Percentiles rank a stretch among this genome's conserved stretches.
phyloP scores from a whole-genome alignment of 2,329 filamentous ascomycete genomes.

The Sporothrix humicola region DNA sequence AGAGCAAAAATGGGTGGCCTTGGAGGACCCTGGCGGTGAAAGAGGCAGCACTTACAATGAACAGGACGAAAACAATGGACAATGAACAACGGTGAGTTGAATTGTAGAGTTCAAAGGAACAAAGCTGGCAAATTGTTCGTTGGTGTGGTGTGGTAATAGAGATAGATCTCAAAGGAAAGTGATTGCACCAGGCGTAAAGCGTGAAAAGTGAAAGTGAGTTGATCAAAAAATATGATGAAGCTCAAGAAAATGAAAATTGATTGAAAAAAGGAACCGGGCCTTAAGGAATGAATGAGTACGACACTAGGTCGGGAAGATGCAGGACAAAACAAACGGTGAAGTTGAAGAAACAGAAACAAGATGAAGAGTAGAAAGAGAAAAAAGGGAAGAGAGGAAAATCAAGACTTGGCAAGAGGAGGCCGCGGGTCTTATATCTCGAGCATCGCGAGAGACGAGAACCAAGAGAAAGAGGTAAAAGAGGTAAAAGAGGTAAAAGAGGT shows the following conservation, averaged over 20 bases:
- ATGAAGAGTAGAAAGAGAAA: conserved; percentile 25
- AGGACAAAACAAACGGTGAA: conserved; percentile 25
- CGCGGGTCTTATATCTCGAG: conserved; percentile 38
- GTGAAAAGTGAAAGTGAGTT: too few species aligned
- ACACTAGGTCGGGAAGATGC: conserved; percentile 33
- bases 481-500: background rate
- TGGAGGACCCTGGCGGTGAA: background rate
- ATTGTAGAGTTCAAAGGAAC: conserved; percentile 14
- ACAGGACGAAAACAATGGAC: conserved; percentile 15
- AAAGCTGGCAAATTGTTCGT: conserved; percentile 6
- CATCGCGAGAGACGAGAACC: background rate
- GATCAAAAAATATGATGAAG: conserved; percentile 33
- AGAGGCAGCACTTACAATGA: conserved; percentile 14
- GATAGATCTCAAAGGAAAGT: conserved; percentile 43
- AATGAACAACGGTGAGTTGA: background rate
- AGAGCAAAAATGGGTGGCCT: background rate
- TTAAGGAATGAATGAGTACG: conserved; percentile 46
- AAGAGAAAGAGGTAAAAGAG: background rate
- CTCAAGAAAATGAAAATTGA: conserved; percentile 15
- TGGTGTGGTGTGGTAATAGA: conserved; percentile 16
- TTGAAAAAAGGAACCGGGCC: conserved; percentile 45
- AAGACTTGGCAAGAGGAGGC: conserved; percentile 31
- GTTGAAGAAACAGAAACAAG: conserved; percentile 30
- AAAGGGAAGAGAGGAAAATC: conserved; percentile 30
- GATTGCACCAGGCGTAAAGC: conserved; percentile 50